Conservation (phyloP, 2,329 filamentous ascomycete species). For the Capronia epimyces region DNA sequence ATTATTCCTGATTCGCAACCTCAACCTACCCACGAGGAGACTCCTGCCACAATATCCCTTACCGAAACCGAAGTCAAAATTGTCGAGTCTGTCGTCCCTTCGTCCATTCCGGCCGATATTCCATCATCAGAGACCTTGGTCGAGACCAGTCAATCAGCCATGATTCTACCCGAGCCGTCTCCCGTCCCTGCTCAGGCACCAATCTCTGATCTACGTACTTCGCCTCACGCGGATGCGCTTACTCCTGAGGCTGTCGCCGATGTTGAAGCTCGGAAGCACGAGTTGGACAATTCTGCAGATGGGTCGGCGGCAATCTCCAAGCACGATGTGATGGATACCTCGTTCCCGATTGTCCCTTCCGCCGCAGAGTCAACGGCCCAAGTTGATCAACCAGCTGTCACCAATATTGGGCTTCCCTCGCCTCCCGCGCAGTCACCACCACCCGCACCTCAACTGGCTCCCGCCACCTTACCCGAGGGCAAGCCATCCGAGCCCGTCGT, state of each 20-base stretch:
- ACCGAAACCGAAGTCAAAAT: constrained; percentile 11
- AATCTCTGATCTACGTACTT: constrained; percentile 30
- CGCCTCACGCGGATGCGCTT: constrained; percentile 26
- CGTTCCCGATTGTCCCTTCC: background rate
- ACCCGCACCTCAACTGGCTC: constrained; percentile 34
- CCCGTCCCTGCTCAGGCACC: constrained; percentile 24
- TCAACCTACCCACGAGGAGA: constrained; percentile 7
- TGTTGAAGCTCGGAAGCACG: constrained; percentile 29
- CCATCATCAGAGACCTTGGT: constrained; percentile 17
- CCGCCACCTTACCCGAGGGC: constrained; percentile 18
- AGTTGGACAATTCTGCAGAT: constrained; percentile 27
- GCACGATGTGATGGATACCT: constrained; percentile 5
- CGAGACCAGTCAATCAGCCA: constrained; percentile 14
- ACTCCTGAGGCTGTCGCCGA: constrained; percentile 23
- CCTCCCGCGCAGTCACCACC: constrained; percentile 27
- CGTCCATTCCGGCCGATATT: constrained; percentile 22
- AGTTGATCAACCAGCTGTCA: constrained; percentile 6
- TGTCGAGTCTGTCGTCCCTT: constrained; percentile 21
- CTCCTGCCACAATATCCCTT: constrained; percentile 7
- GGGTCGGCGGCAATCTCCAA: constrained; percentile 5
- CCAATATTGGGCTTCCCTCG: constrained; percentile 21
- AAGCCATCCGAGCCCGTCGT: constrained; percentile 9
- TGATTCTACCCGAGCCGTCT: constrained; percentile 15
- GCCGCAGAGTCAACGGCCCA: background rate
- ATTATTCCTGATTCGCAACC: constrained; percentile 21